A percentile compares a stretch with the other conserved stretches of the same genome.
These are phyloP conservation scores for Clavispora vitiphila DNA, from an alignment of 805 yeast genomes.

Conservation along the genomic window DNA sequence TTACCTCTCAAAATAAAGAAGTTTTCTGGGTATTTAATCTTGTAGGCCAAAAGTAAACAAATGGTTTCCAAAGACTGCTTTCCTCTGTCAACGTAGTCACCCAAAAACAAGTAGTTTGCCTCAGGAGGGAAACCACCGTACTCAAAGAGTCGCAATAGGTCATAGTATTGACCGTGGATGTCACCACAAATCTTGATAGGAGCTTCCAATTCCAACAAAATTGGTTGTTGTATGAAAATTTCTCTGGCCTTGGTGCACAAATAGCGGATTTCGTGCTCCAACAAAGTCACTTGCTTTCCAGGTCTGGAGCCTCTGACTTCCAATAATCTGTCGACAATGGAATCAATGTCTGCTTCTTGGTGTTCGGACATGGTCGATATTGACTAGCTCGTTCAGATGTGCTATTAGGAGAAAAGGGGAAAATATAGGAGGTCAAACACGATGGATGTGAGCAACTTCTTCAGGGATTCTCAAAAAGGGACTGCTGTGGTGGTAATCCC, in stretches of 20 bases:
- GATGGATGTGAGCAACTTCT: not conserved
- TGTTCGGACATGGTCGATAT: conserved; percentile 27
- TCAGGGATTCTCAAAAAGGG: not conserved
- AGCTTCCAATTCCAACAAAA: conserved; percentile 90
- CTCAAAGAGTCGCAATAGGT: conserved; percentile 88
- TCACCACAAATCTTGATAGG: conserved; percentile 96
- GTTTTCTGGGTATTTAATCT: conserved; percentile 97
- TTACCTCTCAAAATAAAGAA: conserved; percentile 95
- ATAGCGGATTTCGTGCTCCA: conserved; percentile 90
- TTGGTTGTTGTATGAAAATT: conserved; percentile 96
- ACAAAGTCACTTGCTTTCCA: conserved; percentile 91
- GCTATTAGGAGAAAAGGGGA: not conserved
- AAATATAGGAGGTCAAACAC: not conserved
- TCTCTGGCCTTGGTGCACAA: conserved; percentile 97
- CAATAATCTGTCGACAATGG: conserved; percentile 91
- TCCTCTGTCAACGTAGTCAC: conserved; percentile 98
- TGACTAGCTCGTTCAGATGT: not conserved
- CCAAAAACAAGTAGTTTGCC: conserved; percentile 90
- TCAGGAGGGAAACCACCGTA: conserved; percentile 99
- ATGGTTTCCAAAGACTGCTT: conserved; percentile 95
- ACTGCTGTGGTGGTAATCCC: not conserved
- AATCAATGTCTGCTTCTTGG: conserved; percentile 89
- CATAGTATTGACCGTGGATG: conserved; percentile 97
- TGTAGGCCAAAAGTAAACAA: conserved; percentile 88
- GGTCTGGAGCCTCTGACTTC: conserved; percentile 99